Conservation (phyloP, 352 stramenopile species). For the Phytophthora aleatoria region DNA sequence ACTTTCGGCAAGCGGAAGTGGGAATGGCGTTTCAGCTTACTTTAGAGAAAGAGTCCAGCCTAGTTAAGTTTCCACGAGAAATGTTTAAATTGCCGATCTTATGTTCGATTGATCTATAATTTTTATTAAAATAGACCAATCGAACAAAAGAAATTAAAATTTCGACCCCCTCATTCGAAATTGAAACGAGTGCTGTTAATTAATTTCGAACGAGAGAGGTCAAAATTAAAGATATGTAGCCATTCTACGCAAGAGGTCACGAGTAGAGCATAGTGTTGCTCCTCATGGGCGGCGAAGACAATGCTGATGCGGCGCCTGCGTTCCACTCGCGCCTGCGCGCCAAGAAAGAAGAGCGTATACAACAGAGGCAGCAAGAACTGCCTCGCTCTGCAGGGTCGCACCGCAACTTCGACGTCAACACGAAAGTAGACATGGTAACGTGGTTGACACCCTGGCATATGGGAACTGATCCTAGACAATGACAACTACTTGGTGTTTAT, state of each 20-base stretch:
- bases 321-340: constrained; percentile 64
- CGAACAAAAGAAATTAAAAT: too few species aligned
- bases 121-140: too few species aligned
- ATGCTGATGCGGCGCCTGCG: constrained; percentile 5
- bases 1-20: too few species aligned
- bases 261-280: background rate
- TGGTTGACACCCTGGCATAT: background rate
- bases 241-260: constrained; percentile 12
- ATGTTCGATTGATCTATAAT: too few species aligned
- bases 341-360: constrained; percentile 60
- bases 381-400: constrained; percentile 7
- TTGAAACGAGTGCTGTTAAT: too few species aligned
- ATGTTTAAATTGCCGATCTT: too few species aligned
- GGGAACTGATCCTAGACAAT: background rate
- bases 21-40: too few species aligned
- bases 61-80: too few species aligned
- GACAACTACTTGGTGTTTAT: background rate
- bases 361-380: constrained; percentile 29
- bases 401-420: constrained; percentile 6
- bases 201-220: too few species aligned
- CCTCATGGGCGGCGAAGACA: constrained; percentile 13
- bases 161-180: too few species aligned
- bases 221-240: too few species aligned
- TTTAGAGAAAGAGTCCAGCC: too few species aligned
- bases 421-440: constrained; percentile 11